Base-by-base conservation (phyloP, 1,139 yeast species). In the Debaryomycetaceae sp. region DNA sequence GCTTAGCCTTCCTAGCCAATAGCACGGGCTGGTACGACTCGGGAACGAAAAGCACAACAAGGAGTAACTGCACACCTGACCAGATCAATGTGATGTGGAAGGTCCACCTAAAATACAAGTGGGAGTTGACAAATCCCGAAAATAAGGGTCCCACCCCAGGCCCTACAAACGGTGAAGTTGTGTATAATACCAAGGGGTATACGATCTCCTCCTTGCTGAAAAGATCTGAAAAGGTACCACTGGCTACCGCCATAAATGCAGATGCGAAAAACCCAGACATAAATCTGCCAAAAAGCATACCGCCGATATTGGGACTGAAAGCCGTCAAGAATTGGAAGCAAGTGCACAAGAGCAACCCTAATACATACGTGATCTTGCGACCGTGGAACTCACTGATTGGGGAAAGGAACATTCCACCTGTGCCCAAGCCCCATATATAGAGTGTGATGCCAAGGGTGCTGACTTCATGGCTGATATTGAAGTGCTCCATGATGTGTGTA, bases 371-470 rank as follows among this genome's bases (percentile, higher is more conserved):
- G 11, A 44, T 23, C 38, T 52, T 57, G 24, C 65, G 39, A 4
- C 64, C 65, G 38, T 56, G 60, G 31, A 47, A 54, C 31, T 58
- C 65, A 28, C 59, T 53, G 11, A 58, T 52, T 12, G 64, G 65
- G 3, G 58, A 50, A 20, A 58, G 43, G 34, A 58, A 53, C 13
- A 58, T 47, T 3, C 61, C 61, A 5, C 65, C 64, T 7, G 51
- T 45, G 5, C 64, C 64, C 23, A 58, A 40, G 2, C 58, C 59
- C 47, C 53, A 48, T 16, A 58, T 55, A 36, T 44, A 58, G 13
- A 54, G 36, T 4, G 61, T 50, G 10, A 58, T 54, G 5, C 63
- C 63, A 12, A 57, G 41, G 5, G 51, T 45, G 22, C 50, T 45
- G 4, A 55, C 56, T 36, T 54, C 61, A 25, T 49, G 56, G 20